These are phyloP conservation scores for Fraxinus pennsylvanica DNA, from an alignment of 257 asterid genomes.

Conservation along the genomic window DNA sequence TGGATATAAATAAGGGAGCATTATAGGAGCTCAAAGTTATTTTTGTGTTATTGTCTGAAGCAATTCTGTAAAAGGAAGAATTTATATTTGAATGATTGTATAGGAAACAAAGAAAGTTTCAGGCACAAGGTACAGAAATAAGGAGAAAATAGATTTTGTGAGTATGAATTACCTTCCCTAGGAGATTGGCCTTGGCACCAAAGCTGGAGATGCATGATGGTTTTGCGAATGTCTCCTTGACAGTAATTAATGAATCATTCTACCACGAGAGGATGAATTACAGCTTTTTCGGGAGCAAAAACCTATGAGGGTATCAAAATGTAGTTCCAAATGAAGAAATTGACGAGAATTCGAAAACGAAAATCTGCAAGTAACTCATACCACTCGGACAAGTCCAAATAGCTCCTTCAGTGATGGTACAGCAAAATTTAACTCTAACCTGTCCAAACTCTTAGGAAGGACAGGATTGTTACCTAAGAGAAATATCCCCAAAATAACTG, in stretches of 20 bases:
- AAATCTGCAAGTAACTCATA: constrained; percentile 35
- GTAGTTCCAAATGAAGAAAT: constrained; percentile 21
- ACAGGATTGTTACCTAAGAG: constrained; percentile 62
- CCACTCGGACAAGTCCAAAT: constrained; percentile 57
- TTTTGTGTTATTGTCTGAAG: neutral
- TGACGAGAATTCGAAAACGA: neutral
- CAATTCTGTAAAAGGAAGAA: neutral
- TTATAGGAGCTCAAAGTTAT: neutral
- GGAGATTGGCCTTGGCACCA: constrained; percentile 80
- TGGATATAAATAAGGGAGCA: neutral
- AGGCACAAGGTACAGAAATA: constrained; percentile 25
- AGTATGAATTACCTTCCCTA: constrained; percentile 50
- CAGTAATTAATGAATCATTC: constrained; percentile 67
- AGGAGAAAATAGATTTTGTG: constrained; percentile 18
- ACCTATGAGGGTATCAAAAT: constrained; percentile 54
- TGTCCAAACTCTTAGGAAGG: constrained; percentile 80
- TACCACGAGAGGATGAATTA: constrained; percentile 57
- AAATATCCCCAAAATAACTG: constrained; percentile 24
- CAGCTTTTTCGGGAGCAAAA: constrained; percentile 68
- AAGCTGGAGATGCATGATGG: constrained; percentile 81
- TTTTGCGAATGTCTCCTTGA: constrained; percentile 86
- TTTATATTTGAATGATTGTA: neutral
- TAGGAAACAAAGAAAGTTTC: neutral
- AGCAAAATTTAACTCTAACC: constrained; percentile 64
- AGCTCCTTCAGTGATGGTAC: constrained; percentile 66